These are phyloP conservation scores for Kondoa subrosea DNA, from an alignment of 768 basidiomycete species.

Conservation along the genomic window DNA sequence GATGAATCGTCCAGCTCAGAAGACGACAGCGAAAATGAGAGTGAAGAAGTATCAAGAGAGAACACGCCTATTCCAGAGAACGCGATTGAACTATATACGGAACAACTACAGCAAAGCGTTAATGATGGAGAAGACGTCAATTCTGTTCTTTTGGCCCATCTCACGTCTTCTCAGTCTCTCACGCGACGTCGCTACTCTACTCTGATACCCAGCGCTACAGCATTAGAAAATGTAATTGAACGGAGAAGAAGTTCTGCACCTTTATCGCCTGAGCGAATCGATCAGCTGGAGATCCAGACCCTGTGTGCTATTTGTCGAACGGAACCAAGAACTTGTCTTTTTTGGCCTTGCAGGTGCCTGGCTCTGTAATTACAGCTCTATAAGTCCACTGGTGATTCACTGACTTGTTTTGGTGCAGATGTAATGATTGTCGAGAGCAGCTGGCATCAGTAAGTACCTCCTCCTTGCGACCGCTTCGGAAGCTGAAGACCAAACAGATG, in stretches of 20 bases:
- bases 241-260: background rate
- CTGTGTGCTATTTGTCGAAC: conserved; percentile 1
- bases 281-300: conserved; percentile 6
- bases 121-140: background rate
- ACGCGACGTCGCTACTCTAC: background rate
- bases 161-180: background rate
- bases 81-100: background rate
- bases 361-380: background rate
- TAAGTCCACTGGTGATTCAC: background rate
- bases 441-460: background rate
- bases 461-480: background rate
- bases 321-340: background rate
- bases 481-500: background rate
- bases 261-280: background rate
- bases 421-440: background rate
- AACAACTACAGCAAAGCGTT: background rate
- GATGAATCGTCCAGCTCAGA: background rate
- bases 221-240: background rate
- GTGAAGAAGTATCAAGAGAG: background rate
- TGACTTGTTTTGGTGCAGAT: background rate
- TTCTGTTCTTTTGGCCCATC: background rate
- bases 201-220: background rate
- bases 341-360: conserved; percentile 4
- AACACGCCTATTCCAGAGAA: background rate
- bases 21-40: background rate